These are phyloP conservation scores for Ilyonectria sp. DNA, from an alignment of 2,329 filamentous ascomycete genomes.

Conservation along the genomic window DNA sequence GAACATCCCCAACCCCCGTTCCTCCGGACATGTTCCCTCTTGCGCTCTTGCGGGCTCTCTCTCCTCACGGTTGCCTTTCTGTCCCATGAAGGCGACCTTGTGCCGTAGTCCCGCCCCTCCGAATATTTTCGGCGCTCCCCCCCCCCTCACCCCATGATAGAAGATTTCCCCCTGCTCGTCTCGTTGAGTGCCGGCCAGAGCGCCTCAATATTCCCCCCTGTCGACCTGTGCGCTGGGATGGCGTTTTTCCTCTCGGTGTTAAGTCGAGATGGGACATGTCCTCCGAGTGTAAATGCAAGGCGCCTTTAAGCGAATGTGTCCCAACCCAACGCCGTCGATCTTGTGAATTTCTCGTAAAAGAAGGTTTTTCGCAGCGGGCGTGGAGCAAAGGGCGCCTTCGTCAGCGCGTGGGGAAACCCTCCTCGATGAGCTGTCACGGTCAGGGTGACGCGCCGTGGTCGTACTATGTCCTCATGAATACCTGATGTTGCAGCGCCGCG, in stretches of 20 bases:
- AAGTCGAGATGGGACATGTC: constrained; percentile 6
- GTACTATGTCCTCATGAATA: not conserved
- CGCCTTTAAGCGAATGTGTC: constrained; percentile 6
- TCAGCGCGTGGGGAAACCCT: constrained; percentile 1
- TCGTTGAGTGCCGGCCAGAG: constrained; percentile 6
- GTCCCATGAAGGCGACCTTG: constrained; percentile 8
- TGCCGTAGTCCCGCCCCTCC: constrained; percentile 27
- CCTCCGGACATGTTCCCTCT: constrained; percentile 15
- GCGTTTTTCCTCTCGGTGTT: not conserved
- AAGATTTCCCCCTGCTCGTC: not conserved
- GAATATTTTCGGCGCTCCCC: constrained; percentile 37
- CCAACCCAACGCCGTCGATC: not conserved
- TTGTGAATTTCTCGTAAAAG: constrained; percentile 1
- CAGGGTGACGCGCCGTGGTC: not conserved
- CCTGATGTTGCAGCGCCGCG: not conserved
- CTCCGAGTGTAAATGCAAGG: not conserved
- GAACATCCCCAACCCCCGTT: constrained; percentile 15
- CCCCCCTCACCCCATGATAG: not conserved
- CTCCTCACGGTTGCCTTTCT: constrained; percentile 4
- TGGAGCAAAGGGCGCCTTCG: not conserved
- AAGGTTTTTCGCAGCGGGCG: constrained; percentile 7
- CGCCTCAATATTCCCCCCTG: constrained; percentile 6
- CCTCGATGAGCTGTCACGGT: not conserved
- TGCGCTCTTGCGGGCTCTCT: constrained; percentile 34
- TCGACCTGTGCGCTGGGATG: not conserved